Percentiles rank a stretch among this genome's conserved stretches.
Evolutionary conservation across 805 yeast genomes (phyloP).

Genomic region (Kluyveromyces starmeri): DNA sequence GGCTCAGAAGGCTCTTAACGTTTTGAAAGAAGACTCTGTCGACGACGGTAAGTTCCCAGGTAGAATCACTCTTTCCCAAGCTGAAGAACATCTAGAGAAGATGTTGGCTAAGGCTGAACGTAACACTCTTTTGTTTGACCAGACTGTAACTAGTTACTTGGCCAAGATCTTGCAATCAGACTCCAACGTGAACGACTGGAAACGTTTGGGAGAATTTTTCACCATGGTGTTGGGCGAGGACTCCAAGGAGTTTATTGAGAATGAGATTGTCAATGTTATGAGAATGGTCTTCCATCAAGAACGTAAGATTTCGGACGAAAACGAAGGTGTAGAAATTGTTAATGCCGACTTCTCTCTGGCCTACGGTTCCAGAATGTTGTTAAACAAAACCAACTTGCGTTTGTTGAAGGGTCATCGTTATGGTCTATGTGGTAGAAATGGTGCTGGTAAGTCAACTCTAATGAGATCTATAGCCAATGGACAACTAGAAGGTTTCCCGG

Average conservation of each 20-base stretch:
- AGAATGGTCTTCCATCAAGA: constrained; percentile 44
- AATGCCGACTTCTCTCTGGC: constrained; percentile 94
- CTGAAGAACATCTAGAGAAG: constrained; percentile 35
- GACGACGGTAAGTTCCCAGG: constrained; percentile 71
- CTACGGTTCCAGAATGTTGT: constrained; percentile 93
- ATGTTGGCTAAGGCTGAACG: constrained; percentile 11
- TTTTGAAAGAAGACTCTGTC: constrained; percentile 72
- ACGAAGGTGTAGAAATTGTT: constrained; percentile 84
- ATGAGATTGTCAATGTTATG: constrained; percentile 38
- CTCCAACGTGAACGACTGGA: constrained; percentile 69
- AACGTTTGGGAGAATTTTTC: constrained; percentile 49
- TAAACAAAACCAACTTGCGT: constrained; percentile 84
- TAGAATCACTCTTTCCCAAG: constrained; percentile 50
- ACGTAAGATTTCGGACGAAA: constrained; percentile 42
- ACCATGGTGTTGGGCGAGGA: constrained; percentile 31
- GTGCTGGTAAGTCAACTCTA: constrained; percentile 96
- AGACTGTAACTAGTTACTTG: constrained; percentile 39
- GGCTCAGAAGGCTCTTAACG: constrained; percentile 78
- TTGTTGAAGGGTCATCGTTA: constrained; percentile 91
- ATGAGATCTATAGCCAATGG: constrained; percentile 97
- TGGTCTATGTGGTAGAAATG: constrained; percentile 96
- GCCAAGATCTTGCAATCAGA: constrained; percentile 46
- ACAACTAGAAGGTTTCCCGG: constrained; percentile 95
- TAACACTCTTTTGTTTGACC: constrained; percentile 21
- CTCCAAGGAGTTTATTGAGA: constrained; percentile 30